These are phyloP conservation scores for Trichoderma afroharzianum DNA, from an alignment of 2,329 filamentous ascomycete species.

Conservation along the genomic window DNA sequence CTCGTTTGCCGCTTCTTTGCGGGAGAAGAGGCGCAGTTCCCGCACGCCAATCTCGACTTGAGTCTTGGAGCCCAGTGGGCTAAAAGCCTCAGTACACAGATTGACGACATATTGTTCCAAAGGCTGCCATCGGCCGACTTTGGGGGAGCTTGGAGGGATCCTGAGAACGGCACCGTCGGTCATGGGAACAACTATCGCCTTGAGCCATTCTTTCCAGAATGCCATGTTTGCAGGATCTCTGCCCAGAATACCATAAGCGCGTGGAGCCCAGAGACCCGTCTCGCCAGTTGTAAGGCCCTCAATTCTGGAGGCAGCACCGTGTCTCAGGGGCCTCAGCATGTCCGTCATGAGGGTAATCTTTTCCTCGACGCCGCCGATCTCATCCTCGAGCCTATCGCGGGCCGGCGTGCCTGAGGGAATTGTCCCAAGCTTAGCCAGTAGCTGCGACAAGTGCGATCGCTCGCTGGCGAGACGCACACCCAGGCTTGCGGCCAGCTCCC, in stretches of 20 bases:
- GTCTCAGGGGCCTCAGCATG: conserved; percentile 83
- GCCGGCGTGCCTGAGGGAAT: conserved; percentile 76
- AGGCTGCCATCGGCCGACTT: conserved; percentile 91
- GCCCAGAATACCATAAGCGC: conserved; percentile 89
- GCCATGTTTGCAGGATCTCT: conserved; percentile 76
- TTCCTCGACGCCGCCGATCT: conserved; percentile 94
- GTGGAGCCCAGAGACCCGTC: conserved; percentile 91
- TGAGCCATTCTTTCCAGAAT: conserved; percentile 99
- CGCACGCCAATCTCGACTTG: conserved; percentile 90
- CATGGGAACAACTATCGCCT: conserved; percentile 93
- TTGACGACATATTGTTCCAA: conserved; percentile 96
- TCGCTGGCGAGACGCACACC: conserved; percentile 84
- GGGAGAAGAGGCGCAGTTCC: conserved; percentile 85
- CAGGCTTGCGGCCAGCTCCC: conserved; percentile 86
- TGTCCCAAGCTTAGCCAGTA: conserved; percentile 77
- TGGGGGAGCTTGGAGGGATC: conserved; percentile 83
- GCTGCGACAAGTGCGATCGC: conserved; percentile 81
- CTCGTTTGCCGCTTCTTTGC: conserved; percentile 91
- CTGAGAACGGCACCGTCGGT: conserved; percentile 78
- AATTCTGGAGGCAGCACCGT: conserved; percentile 94
- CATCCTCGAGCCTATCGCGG: conserved; percentile 82
- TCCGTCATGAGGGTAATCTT: conserved; percentile 97
- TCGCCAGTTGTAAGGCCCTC: conserved; percentile 94
- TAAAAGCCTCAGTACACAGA: conserved; percentile 90
- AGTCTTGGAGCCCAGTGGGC: conserved; percentile 87